Conservation (phyloP, 495 filamentous ascomycete genomes). For the Bacidia gigantensis region DNA sequence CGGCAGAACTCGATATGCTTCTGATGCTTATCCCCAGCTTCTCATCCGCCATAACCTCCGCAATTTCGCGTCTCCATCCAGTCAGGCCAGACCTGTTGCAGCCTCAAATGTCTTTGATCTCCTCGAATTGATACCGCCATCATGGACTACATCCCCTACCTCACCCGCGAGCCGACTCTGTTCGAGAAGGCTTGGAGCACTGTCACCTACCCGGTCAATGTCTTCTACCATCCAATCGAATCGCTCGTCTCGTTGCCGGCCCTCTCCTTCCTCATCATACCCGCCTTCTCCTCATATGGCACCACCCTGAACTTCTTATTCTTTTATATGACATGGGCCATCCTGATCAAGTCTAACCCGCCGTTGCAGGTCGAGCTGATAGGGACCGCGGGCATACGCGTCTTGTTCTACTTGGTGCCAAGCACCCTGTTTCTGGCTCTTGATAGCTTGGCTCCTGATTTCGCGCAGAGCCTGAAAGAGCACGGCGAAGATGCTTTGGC, state of each 20-base stretch:
- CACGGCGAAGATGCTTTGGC: constrained; percentile 53
- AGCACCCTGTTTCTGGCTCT: constrained; percentile 61
- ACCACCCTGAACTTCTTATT: constrained; percentile 76
- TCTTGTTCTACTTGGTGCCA: constrained; percentile 59
- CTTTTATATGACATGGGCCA: constrained; percentile 84
- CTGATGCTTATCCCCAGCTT: neutral
- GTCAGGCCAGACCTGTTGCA: neutral
- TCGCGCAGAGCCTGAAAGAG: constrained; percentile 54
- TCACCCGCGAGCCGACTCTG: constrained; percentile 15
- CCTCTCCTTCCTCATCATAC: constrained; percentile 48
- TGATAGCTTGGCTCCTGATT: constrained; percentile 52
- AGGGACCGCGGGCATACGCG: constrained; percentile 51
- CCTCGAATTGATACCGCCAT: neutral
- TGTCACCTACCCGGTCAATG: constrained; percentile 13
- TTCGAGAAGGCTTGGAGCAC: constrained; percentile 15
- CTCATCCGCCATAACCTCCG: neutral
- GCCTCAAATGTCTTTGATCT: neutral
- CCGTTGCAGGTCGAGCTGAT: constrained; percentile 64
- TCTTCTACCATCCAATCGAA: constrained; percentile 33
- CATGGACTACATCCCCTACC: constrained; percentile 3
- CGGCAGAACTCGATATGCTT: neutral
- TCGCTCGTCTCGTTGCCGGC: constrained; percentile 57
- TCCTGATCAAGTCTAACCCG: constrained; percentile 61
- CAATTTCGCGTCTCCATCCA: neutral
- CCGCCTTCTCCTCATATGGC: constrained; percentile 42